A percentile compares a stretch with the other conserved stretches of the same genome.
Evolutionary conservation across 164 flowering plant genomes (phyloP).

Genomic region (Vitis rupestris): DNA sequence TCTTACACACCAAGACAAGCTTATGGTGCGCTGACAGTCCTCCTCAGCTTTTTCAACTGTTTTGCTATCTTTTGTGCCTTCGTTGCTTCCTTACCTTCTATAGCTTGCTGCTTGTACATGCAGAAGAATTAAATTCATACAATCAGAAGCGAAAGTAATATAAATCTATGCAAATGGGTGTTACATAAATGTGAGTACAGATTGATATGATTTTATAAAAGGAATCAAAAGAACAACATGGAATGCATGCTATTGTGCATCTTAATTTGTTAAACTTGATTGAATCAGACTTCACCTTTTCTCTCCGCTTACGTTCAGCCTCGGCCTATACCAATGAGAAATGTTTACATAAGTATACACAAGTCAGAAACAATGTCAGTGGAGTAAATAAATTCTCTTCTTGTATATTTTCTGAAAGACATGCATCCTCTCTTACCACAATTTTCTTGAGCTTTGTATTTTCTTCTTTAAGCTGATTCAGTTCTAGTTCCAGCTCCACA

Average conservation of each 20-base stretch:
- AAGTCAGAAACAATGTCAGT: no score
- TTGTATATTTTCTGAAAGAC: background rate
- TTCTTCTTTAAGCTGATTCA: conserved; percentile 40
- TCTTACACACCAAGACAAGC: conserved; percentile 20
- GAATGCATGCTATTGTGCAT: background rate
- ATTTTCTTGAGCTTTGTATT: conserved; percentile 29
- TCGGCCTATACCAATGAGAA: conserved; percentile 18
- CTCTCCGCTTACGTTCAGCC: conserved; percentile 12
- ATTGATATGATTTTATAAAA: no score
- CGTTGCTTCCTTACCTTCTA: conserved; percentile 9
- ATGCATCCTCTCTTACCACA: conserved; percentile 15
- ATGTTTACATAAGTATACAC: background rate
- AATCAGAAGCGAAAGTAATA: background rate
- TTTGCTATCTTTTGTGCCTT: conserved; percentile 16
- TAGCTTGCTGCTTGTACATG: background rate
- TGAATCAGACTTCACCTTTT: conserved; percentile 17
- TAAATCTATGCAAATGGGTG: no score
- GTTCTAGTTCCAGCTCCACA: conserved; percentile 41
- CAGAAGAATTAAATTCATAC: background rate
- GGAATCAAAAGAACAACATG: background rate
- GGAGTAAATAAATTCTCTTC: background rate
- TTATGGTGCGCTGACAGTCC: conserved; percentile 29
- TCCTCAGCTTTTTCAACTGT: conserved; percentile 17
- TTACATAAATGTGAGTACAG: no score
- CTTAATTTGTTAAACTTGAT: background rate